These are phyloP conservation scores for Hsuehochloa calcarea DNA, from an alignment of 176 grass and related monocot genomes.

Conservation along the genomic window DNA sequence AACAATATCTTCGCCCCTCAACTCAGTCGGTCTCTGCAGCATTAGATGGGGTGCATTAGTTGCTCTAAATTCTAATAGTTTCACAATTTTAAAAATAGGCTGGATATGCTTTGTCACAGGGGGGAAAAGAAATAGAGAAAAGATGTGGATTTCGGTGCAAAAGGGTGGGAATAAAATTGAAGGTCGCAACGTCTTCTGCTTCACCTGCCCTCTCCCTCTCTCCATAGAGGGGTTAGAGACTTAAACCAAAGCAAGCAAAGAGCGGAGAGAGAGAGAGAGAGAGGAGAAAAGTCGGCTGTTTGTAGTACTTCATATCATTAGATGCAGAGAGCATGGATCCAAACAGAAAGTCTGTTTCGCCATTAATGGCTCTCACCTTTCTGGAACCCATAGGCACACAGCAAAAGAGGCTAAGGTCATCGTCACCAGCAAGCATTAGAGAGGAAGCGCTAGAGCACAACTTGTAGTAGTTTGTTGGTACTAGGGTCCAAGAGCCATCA, in stretches of 20 bases:
- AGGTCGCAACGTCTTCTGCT: conserved; percentile 32
- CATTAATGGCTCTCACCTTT: conserved; percentile 51
- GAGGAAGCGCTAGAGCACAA: conserved; percentile 25
- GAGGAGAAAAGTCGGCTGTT: conserved; percentile 48
- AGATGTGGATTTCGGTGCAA: neutral
- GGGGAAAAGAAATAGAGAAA: neutral
- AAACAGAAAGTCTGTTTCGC: conserved; percentile 69
- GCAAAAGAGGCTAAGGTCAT: neutral
- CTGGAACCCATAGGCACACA: conserved; percentile 41
- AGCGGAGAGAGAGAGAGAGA: conserved; percentile 25
- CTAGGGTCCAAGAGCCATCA: conserved; percentile 50
- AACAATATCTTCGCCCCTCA: neutral
- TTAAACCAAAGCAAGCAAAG: conserved; percentile 6
- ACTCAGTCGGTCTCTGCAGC: neutral
- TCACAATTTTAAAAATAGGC: neutral
- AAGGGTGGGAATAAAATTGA: conserved; percentile 30
- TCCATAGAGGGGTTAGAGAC: conserved; percentile 4
- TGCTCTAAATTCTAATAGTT: neutral
- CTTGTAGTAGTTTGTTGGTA: conserved; percentile 40
- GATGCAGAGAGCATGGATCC: conserved; percentile 57
- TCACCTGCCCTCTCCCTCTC: conserved; percentile 31
- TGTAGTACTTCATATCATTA: conserved; percentile 34
- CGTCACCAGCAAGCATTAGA: neutral
- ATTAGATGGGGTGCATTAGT: neutral
- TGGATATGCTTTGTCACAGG: neutral